These are phyloP conservation scores for Ophiostoma angusticollis DNA, from an alignment of 2,329 filamentous ascomycete species.

Conservation along the genomic window DNA sequence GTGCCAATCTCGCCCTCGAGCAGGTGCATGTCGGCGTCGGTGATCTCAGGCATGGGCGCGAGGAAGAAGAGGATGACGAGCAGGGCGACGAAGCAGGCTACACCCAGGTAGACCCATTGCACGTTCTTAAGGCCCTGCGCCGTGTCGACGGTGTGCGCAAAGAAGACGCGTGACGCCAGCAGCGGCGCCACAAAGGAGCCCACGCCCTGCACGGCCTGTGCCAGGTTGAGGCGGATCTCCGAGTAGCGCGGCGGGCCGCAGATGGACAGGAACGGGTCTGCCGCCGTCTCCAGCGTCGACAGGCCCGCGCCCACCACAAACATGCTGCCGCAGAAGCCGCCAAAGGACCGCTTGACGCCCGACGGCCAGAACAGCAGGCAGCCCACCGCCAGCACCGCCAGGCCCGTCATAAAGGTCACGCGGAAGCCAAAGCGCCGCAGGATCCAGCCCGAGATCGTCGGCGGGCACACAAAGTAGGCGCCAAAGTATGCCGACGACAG, in stretches of 20 bases:
- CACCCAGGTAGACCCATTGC: slow-evolving; percentile 52
- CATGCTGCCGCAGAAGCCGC: slow-evolving; percentile 46
- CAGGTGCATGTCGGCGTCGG: slow-evolving; percentile 48
- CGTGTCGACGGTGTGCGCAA: slow-evolving; percentile 37
- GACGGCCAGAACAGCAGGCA: slow-evolving; percentile 46
- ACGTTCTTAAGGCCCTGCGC: slow-evolving; percentile 41
- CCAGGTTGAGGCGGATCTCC: slow-evolving; percentile 45
- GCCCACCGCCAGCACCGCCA: slow-evolving; percentile 42
- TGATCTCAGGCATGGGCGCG: slow-evolving; percentile 37
- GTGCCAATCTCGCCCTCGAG: slow-evolving; percentile 32
- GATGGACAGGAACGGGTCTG: slow-evolving; percentile 39
- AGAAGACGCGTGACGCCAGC: slow-evolving; percentile 48
- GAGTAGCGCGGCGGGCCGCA: slow-evolving; percentile 47
- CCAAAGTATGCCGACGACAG: slow-evolving; percentile 41
- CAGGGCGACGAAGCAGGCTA: slow-evolving; percentile 45
- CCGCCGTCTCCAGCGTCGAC: slow-evolving; percentile 44
- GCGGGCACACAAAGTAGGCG: slow-evolving; percentile 25
- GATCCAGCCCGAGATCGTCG: slow-evolving; percentile 34
- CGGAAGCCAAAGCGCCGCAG: slow-evolving; percentile 54
- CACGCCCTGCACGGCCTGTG: slow-evolving; percentile 45
- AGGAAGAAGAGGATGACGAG: slow-evolving; percentile 47
- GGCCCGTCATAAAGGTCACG: slow-evolving; percentile 52
- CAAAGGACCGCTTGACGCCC: slow-evolving; percentile 40
- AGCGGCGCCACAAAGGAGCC: slow-evolving; percentile 46
- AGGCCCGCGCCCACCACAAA: slow-evolving; percentile 29